Percentiles rank a stretch among this genome's conserved stretches.
Evolutionary conservation across 192 early-diverging fungal species (phyloP).

Genomic region (Phlyctochytrium arcticum): DNA sequence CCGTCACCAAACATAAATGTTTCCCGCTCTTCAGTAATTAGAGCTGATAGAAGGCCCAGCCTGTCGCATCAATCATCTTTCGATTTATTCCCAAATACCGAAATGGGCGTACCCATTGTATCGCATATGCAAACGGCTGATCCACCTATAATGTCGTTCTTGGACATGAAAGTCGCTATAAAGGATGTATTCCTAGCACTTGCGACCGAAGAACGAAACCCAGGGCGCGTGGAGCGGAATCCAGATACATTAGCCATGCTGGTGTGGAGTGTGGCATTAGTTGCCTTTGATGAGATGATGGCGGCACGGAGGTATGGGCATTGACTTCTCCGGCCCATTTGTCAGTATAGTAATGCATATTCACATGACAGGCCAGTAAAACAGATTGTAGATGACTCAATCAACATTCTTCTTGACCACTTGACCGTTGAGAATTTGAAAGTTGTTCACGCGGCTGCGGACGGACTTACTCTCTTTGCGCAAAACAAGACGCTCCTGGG

Average conservation of each 20-base stretch:
- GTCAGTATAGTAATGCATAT: not conserved
- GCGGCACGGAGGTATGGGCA: conserved; percentile 18
- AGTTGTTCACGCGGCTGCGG: conserved; percentile 59
- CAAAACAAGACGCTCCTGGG: conserved; percentile 48
- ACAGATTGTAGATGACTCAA: conserved; percentile 51
- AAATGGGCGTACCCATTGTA: not conserved
- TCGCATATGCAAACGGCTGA: conserved; percentile 1
- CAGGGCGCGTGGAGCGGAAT: conserved; percentile 13
- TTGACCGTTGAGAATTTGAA: conserved; percentile 57
- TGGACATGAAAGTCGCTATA: conserved; percentile 28
- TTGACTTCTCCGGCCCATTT: too few species aligned
- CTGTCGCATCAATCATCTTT: not conserved
- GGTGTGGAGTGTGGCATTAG: conserved; percentile 24
- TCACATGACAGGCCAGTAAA: conserved; percentile 11
- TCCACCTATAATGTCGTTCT: conserved; percentile 6
- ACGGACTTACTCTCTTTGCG: conserved; percentile 61
- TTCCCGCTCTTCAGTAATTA: too few species aligned
- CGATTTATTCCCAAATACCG: not conserved
- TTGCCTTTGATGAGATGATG: conserved; percentile 47
- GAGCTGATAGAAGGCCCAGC: too few species aligned
- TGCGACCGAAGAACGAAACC: conserved; percentile 16
- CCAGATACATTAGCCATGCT: conserved; percentile 34
- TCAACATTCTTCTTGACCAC: conserved; percentile 63
- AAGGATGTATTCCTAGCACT: conserved; percentile 37
- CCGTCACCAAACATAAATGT: too few species aligned